A percentile compares a stretch with the other conserved stretches of the same genome.
These are phyloP conservation scores for Phytophthora gonapodyides DNA, from an alignment of 352 stramenopile species.

Conservation along the genomic window DNA sequence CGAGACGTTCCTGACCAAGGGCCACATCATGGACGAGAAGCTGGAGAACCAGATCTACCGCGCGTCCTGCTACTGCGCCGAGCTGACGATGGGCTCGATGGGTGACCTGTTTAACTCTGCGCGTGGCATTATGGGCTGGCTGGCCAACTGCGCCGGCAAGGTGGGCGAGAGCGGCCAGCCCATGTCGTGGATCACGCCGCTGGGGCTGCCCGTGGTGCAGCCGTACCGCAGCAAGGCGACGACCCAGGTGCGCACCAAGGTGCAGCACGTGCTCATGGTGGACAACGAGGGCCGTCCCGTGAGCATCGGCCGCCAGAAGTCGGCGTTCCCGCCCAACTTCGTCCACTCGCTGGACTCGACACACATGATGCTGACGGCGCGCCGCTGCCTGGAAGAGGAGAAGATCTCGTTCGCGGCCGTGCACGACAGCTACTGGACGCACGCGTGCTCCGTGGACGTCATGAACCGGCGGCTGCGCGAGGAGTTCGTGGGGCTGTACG, in stretches of 20 bases:
- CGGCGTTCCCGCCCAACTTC: conserved; percentile 99
- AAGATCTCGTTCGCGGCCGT: conserved; percentile 96
- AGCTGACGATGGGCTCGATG: conserved; percentile 97
- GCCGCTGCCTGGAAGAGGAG: conserved; percentile 93
- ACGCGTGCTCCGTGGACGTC: conserved; percentile 93
- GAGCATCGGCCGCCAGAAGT: conserved; percentile 90
- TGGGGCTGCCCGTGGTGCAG: conserved; percentile 98
- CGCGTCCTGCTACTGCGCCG: conserved; percentile 92
- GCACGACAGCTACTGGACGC: conserved; percentile 99
- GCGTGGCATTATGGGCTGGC: conserved; percentile 94
- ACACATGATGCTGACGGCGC: conserved; percentile 99
- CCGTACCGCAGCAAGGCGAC: conserved; percentile 93
- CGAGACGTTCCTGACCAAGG: conserved; percentile 87
- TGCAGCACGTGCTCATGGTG: conserved; percentile 91
- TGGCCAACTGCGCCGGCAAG: conserved; percentile 72
- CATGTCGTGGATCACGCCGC: conserved; percentile 98
- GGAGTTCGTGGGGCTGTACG: conserved; percentile 98
- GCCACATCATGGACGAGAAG: conserved; percentile 71
- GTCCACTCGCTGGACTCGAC: conserved; percentile 99
- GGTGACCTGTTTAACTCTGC: conserved; percentile 96
- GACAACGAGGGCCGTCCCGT: conserved; percentile 63
- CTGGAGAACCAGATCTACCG: conserved; percentile 90
- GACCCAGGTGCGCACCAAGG: conserved; percentile 83
- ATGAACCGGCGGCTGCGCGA: conserved; percentile 95
- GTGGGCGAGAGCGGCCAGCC: conserved; percentile 88